Evolutionary conservation across 805 yeast genomes (phyloP), one percentile per base, ranked within the genome.

Genomic region (Candida odintsovae): DNA sequence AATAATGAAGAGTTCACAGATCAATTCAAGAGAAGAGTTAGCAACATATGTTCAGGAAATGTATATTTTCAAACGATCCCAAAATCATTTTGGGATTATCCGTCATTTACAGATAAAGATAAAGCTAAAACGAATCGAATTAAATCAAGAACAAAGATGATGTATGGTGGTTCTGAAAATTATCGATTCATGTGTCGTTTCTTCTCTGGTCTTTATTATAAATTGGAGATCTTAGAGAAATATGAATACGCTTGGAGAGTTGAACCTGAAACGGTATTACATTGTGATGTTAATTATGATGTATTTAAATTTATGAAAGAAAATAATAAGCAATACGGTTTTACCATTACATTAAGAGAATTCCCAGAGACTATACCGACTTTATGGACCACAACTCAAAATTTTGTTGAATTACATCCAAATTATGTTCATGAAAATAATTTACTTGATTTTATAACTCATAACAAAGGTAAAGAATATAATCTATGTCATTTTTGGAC

Each of bases 271-370:
- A 76, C 79, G 20, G 70, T 70, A 51, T 73, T 75, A 52, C 66
- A 72, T 59, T 79, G 85, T 64, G 80, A 78, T 54, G 76, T 80
- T 47, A 72, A 72, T 81, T 55, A 57, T 39, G 61, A 57, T 44
- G 82, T 89, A 45, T 76, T 79, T 69, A 71, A 78, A 38, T 89
- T 83, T 65, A 73, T 83, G 57, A 66, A 71, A 46, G 66, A 71
- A 41, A 83, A 85, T 62, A 69, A 77, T 57, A 84, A 83, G 68
- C 76, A 71, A 51, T 88, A 87, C 61, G 85, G 86, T 7, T 87
- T 83, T 67, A 80, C 94, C 39, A 82, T 87, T 51, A 72, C 90
- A 5, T 71, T 87, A 56, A 82, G 83, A 25, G 95, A 87, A 65
- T 86, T 81, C 65, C 67, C 66, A 22, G 78, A 78, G 21, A 54